Evolutionary conservation across 768 basidiomycete genomes (phyloP).

Genomic region (Goffeauzyma gilvescens): DNA sequence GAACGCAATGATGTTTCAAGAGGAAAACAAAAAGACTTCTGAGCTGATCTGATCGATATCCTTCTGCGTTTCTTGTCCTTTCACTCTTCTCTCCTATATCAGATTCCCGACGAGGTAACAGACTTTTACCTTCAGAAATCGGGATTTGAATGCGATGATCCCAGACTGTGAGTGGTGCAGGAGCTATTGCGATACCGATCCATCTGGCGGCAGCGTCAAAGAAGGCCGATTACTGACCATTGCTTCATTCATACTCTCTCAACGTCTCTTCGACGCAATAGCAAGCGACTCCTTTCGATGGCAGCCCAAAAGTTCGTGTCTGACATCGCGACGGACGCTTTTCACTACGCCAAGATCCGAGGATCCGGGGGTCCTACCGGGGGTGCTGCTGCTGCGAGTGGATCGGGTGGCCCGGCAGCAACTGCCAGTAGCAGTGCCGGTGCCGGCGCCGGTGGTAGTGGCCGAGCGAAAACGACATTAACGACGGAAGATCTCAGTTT

Average conservation of each 20-base stretch:
- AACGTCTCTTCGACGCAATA: constrained; percentile 32
- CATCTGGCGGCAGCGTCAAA: not conserved
- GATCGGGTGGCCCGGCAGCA: constrained; percentile 36
- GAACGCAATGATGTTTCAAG: no score
- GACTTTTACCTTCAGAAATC: constrained; percentile 91
- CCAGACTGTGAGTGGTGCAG: constrained; percentile 50
- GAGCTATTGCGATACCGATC: not conserved
- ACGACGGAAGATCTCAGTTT: constrained; percentile 94
- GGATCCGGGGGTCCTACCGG: constrained; percentile 40
- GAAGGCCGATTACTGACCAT: constrained; percentile 1
- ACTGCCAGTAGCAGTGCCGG: no score
- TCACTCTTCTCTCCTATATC: no score
- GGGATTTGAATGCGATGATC: constrained; percentile 87
- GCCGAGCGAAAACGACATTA: constrained; percentile 49
- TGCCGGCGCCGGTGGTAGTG: not conserved
- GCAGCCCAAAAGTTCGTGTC: constrained; percentile 97
- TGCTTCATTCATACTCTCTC: not conserved
- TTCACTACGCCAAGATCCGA: constrained; percentile 89
- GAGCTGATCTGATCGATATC: no score
- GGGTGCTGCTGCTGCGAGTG: no score
- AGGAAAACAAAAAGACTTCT: no score
- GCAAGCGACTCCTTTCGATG: constrained; percentile 81
- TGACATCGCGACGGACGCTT: constrained; percentile 89
- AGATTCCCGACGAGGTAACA: constrained; percentile 96
- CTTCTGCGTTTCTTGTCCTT: no score